A percentile compares a stretch with the other conserved stretches of the same genome.
Conservation (phyloP, 2,329 filamentous ascomycete genomes). For the Neopestalotiopsis sp. region DNA sequence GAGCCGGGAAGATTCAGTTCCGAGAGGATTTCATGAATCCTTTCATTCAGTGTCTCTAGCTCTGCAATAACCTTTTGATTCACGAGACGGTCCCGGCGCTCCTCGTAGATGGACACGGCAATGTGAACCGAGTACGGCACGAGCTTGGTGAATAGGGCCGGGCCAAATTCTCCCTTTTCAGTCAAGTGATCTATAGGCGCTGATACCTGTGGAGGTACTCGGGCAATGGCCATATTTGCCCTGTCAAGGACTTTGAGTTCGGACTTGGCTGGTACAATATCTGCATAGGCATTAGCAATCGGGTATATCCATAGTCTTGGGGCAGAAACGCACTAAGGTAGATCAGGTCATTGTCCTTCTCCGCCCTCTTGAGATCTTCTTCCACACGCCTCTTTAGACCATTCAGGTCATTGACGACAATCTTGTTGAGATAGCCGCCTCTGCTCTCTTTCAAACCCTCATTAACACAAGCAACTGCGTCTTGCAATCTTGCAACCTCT, state of each 20-base stretch:
- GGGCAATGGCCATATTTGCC: constrained; percentile 84
- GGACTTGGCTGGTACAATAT: constrained; percentile 83
- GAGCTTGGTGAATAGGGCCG: constrained; percentile 85
- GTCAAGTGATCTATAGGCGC: constrained; percentile 82
- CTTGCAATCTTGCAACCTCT: constrained; percentile 84
- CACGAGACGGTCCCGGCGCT: constrained; percentile 86
- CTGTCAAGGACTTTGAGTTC: constrained; percentile 86
- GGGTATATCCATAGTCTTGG: neutral
- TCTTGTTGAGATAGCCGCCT: constrained; percentile 76
- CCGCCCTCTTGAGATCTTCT: constrained; percentile 88
- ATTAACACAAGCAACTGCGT: constrained; percentile 81
- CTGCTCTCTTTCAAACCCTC: constrained; percentile 86
- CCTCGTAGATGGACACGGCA: constrained; percentile 93
- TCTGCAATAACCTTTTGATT: constrained; percentile 87
- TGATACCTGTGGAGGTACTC: constrained; percentile 80
- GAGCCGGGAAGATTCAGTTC: constrained; percentile 90
- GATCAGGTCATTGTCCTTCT: constrained; percentile 96
- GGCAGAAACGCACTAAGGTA: constrained; percentile 70
- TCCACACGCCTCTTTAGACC: constrained; percentile 81
- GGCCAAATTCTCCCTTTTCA: constrained; percentile 80
- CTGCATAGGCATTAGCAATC: constrained; percentile 35
- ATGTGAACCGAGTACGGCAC: constrained; percentile 96
- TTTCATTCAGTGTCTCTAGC: constrained; percentile 79
- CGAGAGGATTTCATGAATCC: constrained; percentile 78
- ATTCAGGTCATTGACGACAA: constrained; percentile 81